Base-by-base conservation (phyloP, 352 stramenopile species). In the Phytophthora pinifolia region DNA sequence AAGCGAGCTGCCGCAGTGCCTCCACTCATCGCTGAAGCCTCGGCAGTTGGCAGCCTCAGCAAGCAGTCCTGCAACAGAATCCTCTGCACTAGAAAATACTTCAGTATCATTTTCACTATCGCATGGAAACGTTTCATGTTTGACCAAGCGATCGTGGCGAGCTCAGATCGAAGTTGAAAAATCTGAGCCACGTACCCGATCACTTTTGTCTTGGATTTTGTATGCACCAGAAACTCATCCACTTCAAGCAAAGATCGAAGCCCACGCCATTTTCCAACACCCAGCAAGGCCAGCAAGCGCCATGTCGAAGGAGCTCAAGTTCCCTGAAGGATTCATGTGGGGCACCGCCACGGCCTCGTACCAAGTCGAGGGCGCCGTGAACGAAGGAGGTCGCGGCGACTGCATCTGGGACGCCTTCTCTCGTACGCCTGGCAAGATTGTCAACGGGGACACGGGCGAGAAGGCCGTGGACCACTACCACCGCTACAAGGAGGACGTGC, bases 401-500 rank as follows among this genome's bases (percentile, higher is more conserved):
- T 64, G 67, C 55, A 97, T 98, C 59, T 98, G 94, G 94, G 94
- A 98, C 74, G 83, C 74, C 14, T 98, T 92, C 68, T 84, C 72
- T 34, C 54, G 76, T 42, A 71, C 82, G 39, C 70, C 76, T 0
- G 71, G 68, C 32, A 90, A 89, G 41, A 57, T 88, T 1, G 44
- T 78, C 38, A 73, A 96, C 54, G 68, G 72, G 8, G 81, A 97
- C 46, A 96, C 65, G 14, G 94, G 88, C 14, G 73, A 96, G 53
- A 62, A 95, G 12, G 89, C 87, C 0, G 91, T 88, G 65, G 92
- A 98, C 69, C 87, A 97, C 57, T 98, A 97, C 63, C 78, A 97
- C 66, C 70, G 63, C 30, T 94, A 80, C 62, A 73, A 92, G 49
- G 64, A 97, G 29, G 92, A 98, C 72, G 77, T 98, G 13, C 44